phyloP scores from a whole-genome alignment of 495 filamentous ascomycete genomes.

The Bathelium albidoporum region DNA sequence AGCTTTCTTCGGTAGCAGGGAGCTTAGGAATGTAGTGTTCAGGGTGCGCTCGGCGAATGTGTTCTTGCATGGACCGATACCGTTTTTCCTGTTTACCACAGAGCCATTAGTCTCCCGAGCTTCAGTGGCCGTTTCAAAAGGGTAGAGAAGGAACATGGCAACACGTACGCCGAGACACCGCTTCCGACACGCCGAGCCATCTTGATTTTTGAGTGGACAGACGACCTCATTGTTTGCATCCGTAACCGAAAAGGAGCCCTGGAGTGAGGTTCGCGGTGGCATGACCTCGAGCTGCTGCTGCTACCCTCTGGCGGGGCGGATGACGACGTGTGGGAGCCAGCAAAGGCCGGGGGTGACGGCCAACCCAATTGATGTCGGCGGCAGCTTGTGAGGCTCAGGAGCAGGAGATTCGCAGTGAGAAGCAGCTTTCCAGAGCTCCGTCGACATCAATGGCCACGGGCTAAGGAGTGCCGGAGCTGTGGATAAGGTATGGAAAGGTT shows the following conservation, averaged over 20 bases:
- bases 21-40: conserved; percentile 98
- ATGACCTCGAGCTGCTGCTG: conserved; percentile 31
- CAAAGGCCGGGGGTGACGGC: neutral
- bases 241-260: conserved; percentile 82
- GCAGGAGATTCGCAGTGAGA: neutral
- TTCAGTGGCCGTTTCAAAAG: neutral
- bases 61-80: conserved; percentile 98
- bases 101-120: conserved; percentile 15
- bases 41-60: conserved; percentile 94
- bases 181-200: conserved; percentile 96
- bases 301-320: conserved; percentile 1
- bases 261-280: conserved; percentile 81
- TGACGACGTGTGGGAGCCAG: neutral
- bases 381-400: neutral
- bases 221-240: conserved; percentile 93
- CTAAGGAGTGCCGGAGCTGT: neutral
- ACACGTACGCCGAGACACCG: conserved; percentile 85
- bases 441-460: neutral
- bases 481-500: neutral
- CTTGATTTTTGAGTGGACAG: conserved; percentile 89
- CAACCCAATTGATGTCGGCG: neutral
- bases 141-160: neutral
- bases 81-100: conserved; percentile 66
- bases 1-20: conserved; percentile 97
- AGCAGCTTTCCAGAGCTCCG: neutral